Conservation (phyloP, 2,329 filamentous ascomycete species). For the Metarhizium anisopliae region DNA sequence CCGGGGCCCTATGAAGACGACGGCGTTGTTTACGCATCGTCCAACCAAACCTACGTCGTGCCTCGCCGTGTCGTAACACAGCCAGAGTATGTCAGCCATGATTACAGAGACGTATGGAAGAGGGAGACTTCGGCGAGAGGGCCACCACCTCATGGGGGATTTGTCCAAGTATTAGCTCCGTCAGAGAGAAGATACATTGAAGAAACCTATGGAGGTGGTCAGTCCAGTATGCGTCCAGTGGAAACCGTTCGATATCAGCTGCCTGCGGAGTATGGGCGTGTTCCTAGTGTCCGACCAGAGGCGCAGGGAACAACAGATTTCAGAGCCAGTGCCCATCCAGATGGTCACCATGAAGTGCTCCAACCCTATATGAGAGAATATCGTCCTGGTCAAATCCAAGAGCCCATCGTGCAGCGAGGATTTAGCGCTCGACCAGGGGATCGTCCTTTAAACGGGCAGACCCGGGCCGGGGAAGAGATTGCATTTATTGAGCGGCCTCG, state of each 20-base stretch:
- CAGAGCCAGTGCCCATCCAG: conserved; percentile 16
- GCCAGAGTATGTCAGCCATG: conserved; percentile 46
- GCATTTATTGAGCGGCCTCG: conserved; percentile 36
- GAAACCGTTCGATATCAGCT: conserved; percentile 34
- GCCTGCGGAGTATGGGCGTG: conserved; percentile 31
- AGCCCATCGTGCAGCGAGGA: conserved; percentile 14
- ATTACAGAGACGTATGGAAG: conserved; percentile 44
- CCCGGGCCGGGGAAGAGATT: conserved; percentile 27
- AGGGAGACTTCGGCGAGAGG: conserved; percentile 49
- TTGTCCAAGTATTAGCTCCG: conserved; percentile 36
- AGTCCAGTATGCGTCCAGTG: conserved; percentile 49
- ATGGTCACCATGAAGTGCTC: conserved; percentile 18
- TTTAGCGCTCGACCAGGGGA: conserved; percentile 35
- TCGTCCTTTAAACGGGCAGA: conserved; percentile 16
- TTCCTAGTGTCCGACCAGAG: conserved; percentile 34
- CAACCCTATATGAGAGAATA: conserved; percentile 26
- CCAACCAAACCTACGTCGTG: conserved; percentile 40
- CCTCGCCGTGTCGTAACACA: conserved; percentile 53
- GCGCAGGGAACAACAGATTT: conserved; percentile 18
- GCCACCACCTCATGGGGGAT: conserved; percentile 32
- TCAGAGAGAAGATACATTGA: conserved; percentile 33
- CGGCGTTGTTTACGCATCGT: conserved; percentile 37
- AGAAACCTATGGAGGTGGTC: conserved; percentile 41
- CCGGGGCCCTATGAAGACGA: conserved; percentile 41
- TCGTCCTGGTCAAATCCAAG: conserved; percentile 13